Evolutionary conservation across 306 rosid species (phyloP).

Genomic region (Malus orientalis): DNA sequence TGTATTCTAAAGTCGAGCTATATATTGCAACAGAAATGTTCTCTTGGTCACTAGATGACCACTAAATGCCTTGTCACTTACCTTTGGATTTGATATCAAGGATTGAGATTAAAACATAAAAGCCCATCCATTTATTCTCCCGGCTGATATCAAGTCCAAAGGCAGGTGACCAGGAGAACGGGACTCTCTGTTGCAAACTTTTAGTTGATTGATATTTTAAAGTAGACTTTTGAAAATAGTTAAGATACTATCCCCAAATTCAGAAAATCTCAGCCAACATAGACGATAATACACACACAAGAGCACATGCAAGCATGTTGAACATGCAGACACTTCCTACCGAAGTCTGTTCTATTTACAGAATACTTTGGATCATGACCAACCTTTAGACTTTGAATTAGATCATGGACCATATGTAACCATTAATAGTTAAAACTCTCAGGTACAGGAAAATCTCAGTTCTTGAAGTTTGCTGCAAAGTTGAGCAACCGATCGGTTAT

Average conservation of each 20-base stretch:
- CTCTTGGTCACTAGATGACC: no score
- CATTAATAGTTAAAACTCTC: conserved; percentile 2
- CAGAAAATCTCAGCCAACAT: neutral
- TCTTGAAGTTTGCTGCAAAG: conserved; percentile 87
- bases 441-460: conserved; percentile 98
- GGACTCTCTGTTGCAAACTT: neutral
- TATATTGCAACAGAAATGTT: no score
- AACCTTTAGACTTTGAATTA: neutral
- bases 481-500: conserved; percentile 92
- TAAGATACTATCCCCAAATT: neutral
- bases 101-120: no score
- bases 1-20: neutral
- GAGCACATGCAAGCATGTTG: neutral
- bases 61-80: no score
- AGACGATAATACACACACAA: neutral
- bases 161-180: no score
- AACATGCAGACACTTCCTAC: neutral
- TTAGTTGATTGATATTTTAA: neutral
- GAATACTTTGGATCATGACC: neutral
- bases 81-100: no score
- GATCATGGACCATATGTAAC: neutral
- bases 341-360: neutral
- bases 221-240: no score
- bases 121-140: no score
- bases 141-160: no score